Percentiles rank a stretch among this genome's conserved stretches.
Evolutionary conservation across 148 eudicot genomes (phyloP).

Genomic region (Nyssa sinensis): DNA sequence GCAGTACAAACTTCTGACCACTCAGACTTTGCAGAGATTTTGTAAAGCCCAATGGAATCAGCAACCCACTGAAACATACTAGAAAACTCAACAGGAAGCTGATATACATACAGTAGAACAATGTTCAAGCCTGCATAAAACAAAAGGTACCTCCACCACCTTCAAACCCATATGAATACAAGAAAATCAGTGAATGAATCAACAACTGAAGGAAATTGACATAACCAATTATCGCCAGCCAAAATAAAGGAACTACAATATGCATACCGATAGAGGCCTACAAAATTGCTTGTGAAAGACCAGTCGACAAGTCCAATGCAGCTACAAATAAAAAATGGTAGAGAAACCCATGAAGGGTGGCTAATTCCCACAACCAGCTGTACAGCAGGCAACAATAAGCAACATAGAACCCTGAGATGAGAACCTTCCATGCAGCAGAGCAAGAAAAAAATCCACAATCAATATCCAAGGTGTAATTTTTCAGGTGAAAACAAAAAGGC

Average conservation of each 20-base stretch:
- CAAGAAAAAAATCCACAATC: constrained; percentile 8
- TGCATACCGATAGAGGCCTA: constrained; percentile 55
- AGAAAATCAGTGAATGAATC: constrained; percentile 11
- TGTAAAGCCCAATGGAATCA: constrained; percentile 69
- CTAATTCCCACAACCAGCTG: constrained; percentile 87
- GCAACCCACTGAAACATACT: constrained; percentile 38
- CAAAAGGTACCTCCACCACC: constrained; percentile 96
- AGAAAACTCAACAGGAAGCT: constrained; percentile 67
- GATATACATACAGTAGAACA: constrained; percentile 72
- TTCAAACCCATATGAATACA: constrained; percentile 27
- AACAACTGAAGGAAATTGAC: neutral
- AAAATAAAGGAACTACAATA: neutral
- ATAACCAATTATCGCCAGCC: neutral
- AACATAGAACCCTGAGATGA: constrained; percentile 60
- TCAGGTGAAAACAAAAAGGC: constrained; percentile 16
- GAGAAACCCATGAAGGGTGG: constrained; percentile 91
- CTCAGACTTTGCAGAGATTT: constrained; percentile 60
- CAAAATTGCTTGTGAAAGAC: constrained; percentile 96
- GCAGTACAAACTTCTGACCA: constrained; percentile 77
- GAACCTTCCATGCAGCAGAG: constrained; percentile 49
- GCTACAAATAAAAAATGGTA: constrained; percentile 87
- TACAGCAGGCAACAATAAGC: constrained; percentile 77
- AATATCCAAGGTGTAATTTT: neutral
- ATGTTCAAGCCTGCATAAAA: constrained; percentile 70
- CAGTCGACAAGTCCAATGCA: constrained; percentile 93